phyloP scores from a whole-genome alignment of 306 rosid genomes.

The Quercus dentata region DNA sequence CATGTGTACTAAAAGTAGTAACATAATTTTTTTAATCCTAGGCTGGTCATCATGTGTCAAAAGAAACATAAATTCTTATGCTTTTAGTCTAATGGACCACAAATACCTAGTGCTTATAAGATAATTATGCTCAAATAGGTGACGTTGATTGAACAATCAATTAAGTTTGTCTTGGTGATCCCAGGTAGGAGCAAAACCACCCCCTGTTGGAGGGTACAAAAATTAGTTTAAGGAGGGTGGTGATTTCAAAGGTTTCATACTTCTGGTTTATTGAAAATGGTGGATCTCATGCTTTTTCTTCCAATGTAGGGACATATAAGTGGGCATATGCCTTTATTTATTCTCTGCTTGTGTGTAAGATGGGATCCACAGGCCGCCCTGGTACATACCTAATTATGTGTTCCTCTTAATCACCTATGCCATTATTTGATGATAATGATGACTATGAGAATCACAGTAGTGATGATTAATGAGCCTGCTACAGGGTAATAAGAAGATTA shows the following conservation, averaged over 20 bases:
- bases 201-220: slow-evolving; percentile 7
- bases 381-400: slow-evolving; percentile 21
- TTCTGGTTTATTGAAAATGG: not conserved
- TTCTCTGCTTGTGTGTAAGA: slow-evolving; percentile 1
- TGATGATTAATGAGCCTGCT: slow-evolving; percentile 1
- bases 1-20: slow-evolving; percentile 38
- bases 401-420: not conserved
- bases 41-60: slow-evolving; percentile 35
- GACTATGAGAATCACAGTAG: slow-evolving; percentile 18
- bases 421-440: slow-evolving; percentile 17
- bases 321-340: not conserved
- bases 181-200: slow-evolving; percentile 21
- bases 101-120: slow-evolving; percentile 1
- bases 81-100: slow-evolving; percentile 30
- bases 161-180: slow-evolving; percentile 20
- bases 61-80: slow-evolving; percentile 16
- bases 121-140: not conserved
- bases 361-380: slow-evolving; percentile 24
- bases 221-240: not conserved
- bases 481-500: not conserved
- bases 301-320: slow-evolving; percentile 4
- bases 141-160: slow-evolving; percentile 9
- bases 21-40: slow-evolving; percentile 11
- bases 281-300: slow-evolving; percentile 15
- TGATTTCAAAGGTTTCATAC: slow-evolving; percentile 13